Conservation (phyloP, 805 yeast species). For the Blastobotrys mokoenaii region DNA sequence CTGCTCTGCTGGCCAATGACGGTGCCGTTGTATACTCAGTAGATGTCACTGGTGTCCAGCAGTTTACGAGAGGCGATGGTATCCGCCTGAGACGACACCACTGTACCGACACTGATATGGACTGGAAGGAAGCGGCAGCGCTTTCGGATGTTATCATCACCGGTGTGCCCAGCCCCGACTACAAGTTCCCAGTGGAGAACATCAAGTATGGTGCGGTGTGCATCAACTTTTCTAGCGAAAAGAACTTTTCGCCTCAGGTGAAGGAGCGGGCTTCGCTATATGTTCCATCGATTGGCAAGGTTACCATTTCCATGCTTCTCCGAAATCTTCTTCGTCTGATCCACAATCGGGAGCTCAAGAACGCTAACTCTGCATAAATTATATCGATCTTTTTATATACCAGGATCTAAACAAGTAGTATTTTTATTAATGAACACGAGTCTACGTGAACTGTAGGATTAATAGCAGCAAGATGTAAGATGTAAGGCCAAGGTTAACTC, state of each 20-base stretch:
- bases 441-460: too few species aligned
- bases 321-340: constrained; percentile 80
- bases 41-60: constrained; percentile 79
- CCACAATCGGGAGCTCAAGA: constrained; percentile 42
- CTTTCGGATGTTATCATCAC: constrained; percentile 88
- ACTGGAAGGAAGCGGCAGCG: constrained; percentile 57
- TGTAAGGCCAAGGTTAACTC: too few species aligned
- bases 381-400: not conserved
- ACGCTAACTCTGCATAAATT: not conserved
- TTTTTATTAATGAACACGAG: too few species aligned
- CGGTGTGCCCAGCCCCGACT: constrained; percentile 80
- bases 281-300: constrained; percentile 94
- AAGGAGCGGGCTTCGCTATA: constrained; percentile 82
- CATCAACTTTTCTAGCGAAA: constrained; percentile 80
- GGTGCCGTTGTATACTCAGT: constrained; percentile 95
- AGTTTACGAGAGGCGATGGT: constrained; percentile 91
- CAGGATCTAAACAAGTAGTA: too few species aligned
- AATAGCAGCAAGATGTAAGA: too few species aligned
- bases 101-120: constrained; percentile 45
- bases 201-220: constrained; percentile 85
- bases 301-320: constrained; percentile 88
- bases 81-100: constrained; percentile 73
- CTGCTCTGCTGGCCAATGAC: constrained; percentile 92
- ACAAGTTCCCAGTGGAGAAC: constrained; percentile 78
- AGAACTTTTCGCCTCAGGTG: constrained; percentile 73